Evolutionary conservation across 148 eudicot species (phyloP).

Genomic region (Dianthus caryophyllus): DNA sequence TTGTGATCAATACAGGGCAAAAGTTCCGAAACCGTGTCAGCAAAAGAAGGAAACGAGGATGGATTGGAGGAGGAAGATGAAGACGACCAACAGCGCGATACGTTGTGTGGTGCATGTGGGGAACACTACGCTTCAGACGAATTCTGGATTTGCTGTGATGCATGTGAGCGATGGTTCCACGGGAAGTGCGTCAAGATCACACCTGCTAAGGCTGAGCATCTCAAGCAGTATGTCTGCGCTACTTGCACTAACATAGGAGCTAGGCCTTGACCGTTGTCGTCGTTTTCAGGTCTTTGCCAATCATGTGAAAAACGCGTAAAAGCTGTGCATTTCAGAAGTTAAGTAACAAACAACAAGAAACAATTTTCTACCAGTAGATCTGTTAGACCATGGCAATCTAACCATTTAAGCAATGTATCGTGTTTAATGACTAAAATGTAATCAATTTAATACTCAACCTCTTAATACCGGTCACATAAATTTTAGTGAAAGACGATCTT

Average conservation of each 20-base stretch:
- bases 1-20: slow-evolving; percentile 14
- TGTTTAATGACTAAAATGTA: no score
- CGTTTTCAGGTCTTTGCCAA: not conserved
- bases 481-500: no score
- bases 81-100: slow-evolving; percentile 60
- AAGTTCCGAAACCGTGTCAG: slow-evolving; percentile 11
- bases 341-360: no score
- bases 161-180: slow-evolving; percentile 67
- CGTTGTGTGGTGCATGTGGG: slow-evolving; percentile 59
- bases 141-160: slow-evolving; percentile 65
- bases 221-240: slow-evolving; percentile 66
- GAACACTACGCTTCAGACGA: slow-evolving; percentile 55
- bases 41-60: slow-evolving; percentile 31
- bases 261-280: slow-evolving; percentile 32
- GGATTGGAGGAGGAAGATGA: slow-evolving; percentile 47
- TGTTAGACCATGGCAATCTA: no score
- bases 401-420: no score
- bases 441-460: no score
- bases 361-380: no score
- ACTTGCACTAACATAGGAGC: slow-evolving; percentile 48
- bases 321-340: no score
- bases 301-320: no score
- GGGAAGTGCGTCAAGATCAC: slow-evolving; percentile 70
- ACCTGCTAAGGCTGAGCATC: slow-evolving; percentile 60
- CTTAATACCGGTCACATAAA: no score